Base-by-base conservation (phyloP, 1,284 basidiomycete genomes). In the Ganoderma sp. region DNA sequence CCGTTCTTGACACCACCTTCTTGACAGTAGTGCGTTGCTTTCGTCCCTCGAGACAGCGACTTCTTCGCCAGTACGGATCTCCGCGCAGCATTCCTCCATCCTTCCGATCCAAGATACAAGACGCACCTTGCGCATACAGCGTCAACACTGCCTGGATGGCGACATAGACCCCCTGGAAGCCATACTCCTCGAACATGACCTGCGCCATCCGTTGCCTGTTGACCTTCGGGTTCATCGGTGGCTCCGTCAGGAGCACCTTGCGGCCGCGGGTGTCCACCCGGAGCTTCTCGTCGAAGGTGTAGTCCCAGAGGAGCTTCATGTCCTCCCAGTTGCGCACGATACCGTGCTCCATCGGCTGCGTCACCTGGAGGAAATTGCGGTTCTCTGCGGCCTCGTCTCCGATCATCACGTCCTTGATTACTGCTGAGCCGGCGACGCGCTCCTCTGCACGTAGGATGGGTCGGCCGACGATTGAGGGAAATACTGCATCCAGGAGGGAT, bases 121-220 rank as follows among this genome's bases (percentile, higher is more conserved):
- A 84, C 90, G 70, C 74, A 96, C 96, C 97, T 85, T 99, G 97
- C 15, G 97, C 97, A 79, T 99, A 99, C 17, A 99, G 86, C 9
- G 98, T 99, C 78, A 99, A 84, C 57, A 99, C 98, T 4, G 97
- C 98, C 84, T 99, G 98, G 74, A 99, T 99, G 28, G 97, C 97
- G 1, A 99, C 91, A 79, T 99, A 99, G 68, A 99, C 95, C 0
- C 96, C 95, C 28, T 91, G 91, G 77, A 99, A 98, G 6, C 95
- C 95, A 80, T 99, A 99, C 75, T 98, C 94, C 83, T 99, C 98
- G 79, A 99, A 99, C 97, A 99, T 99, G 78, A 99, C 95, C 81
- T 99, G 92, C 70, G 90, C 92, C 97, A 99, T 99, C 78, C 89
- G 86, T 81, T 97, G 91, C 75, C 98, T 84, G 81, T 99, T 99